Percentiles rank a stretch among this genome's conserved stretches.
Conservation (phyloP, 2,329 filamentous ascomycete genomes). For the Monosporascus sp. region DNA sequence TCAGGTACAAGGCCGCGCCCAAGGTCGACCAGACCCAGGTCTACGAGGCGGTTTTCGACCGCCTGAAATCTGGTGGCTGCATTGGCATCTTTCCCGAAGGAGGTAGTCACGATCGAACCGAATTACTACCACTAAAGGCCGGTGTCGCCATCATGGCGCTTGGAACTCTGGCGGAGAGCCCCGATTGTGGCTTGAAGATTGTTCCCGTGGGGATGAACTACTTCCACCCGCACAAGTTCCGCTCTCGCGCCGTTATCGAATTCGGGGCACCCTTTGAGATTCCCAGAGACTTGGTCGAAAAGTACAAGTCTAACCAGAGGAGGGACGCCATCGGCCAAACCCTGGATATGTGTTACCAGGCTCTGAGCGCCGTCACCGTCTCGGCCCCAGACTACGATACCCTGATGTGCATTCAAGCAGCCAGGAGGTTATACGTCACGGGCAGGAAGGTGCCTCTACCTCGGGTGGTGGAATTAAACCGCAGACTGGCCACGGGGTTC, state of each 20-base stretch:
- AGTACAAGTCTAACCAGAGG: slow-evolving; percentile 77
- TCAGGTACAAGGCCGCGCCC: slow-evolving; percentile 80
- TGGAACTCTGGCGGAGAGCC: slow-evolving; percentile 78
- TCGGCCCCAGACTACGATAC: slow-evolving; percentile 93
- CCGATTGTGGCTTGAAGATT: slow-evolving; percentile 85
- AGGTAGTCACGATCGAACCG: slow-evolving; percentile 89
- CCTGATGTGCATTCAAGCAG: slow-evolving; percentile 93
- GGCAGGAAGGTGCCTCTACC: slow-evolving; percentile 90
- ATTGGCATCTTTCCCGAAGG: slow-evolving; percentile 97
- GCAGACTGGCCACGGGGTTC: slow-evolving; percentile 85
- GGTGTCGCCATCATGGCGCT: slow-evolving; percentile 98
- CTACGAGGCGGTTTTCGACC: slow-evolving; percentile 86
- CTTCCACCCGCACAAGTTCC: slow-evolving; percentile 98
- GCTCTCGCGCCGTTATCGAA: slow-evolving; percentile 90
- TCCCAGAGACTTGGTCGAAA: slow-evolving; percentile 72
- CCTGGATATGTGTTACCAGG: slow-evolving; percentile 80
- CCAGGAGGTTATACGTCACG: slow-evolving; percentile 86
- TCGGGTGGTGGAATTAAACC: slow-evolving; percentile 89
- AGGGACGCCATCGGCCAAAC: slow-evolving; percentile 82
- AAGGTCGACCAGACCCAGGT: slow-evolving; percentile 93
- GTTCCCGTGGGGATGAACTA: slow-evolving; percentile 99
- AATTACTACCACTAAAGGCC: slow-evolving; percentile 87
- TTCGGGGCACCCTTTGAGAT: slow-evolving; percentile 89
- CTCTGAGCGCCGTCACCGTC: slow-evolving; percentile 82
- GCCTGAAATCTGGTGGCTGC: slow-evolving; percentile 76